A percentile compares a stretch with the other conserved stretches of the same genome.
Conservation (phyloP, 1,284 basidiomycete genomes). For the Ganoderma boninense region DNA sequence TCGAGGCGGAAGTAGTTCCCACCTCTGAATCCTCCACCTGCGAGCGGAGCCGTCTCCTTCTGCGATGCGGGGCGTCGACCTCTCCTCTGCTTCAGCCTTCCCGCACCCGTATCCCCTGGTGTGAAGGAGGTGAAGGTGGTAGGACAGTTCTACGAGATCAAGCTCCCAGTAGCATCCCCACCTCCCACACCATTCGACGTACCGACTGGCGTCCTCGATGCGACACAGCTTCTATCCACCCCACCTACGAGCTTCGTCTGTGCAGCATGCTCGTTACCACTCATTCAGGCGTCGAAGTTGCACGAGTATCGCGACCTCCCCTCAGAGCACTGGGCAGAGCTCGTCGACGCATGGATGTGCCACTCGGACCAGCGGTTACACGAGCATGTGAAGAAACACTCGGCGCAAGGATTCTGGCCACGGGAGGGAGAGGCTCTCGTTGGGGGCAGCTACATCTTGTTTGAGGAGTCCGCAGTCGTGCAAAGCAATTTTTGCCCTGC, state of each 20-base stretch:
- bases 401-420: slow-evolving; percentile 85
- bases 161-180: slow-evolving; percentile 50
- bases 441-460: slow-evolving; percentile 86
- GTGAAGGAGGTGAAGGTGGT: slow-evolving; percentile 62
- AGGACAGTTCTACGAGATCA: slow-evolving; percentile 66
- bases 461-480: slow-evolving; percentile 68
- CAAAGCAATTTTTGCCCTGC: slow-evolving; percentile 61
- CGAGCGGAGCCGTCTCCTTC: slow-evolving; percentile 57
- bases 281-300: slow-evolving; percentile 62
- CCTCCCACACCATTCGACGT: slow-evolving; percentile 29
- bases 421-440: slow-evolving; percentile 74
- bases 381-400: slow-evolving; percentile 71
- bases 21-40: slow-evolving; percentile 44
- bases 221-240: slow-evolving; percentile 62
- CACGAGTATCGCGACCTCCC: slow-evolving; percentile 83
- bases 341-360: slow-evolving; percentile 98
- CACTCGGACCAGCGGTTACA: slow-evolving; percentile 88
- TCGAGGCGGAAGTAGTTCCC: slow-evolving; percentile 71
- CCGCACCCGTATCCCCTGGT: slow-evolving; percentile 66
- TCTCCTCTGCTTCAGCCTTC: slow-evolving; percentile 75
- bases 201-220: slow-evolving; percentile 64
- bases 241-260: slow-evolving; percentile 73
- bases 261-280: slow-evolving; percentile 77
- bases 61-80: slow-evolving; percentile 63
- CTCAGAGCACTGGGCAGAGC: slow-evolving; percentile 96